phyloP scores from a whole-genome alignment of 2,329 filamentous ascomycete species.

The Colletotrichum costaricense region DNA sequence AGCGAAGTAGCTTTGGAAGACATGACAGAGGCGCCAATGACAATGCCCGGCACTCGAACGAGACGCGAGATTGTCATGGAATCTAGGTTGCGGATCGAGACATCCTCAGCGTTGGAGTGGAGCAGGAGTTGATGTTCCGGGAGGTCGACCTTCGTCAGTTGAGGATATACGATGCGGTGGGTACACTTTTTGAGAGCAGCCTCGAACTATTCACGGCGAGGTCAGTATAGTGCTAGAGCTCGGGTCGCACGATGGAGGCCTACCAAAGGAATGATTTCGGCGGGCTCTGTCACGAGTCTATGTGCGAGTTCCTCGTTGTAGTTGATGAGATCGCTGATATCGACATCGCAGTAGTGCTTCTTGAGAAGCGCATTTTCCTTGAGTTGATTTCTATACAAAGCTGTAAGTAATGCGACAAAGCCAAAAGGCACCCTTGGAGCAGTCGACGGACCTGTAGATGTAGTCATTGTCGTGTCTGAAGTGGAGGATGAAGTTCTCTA shows the following conservation, averaged over 20 bases:
- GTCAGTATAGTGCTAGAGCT: conserved; percentile 17
- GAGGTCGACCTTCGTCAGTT: conserved; percentile 73
- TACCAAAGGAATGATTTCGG: conserved; percentile 92
- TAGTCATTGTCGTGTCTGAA: conserved; percentile 96
- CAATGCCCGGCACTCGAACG: conserved; percentile 96
- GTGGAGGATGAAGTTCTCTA: conserved; percentile 92
- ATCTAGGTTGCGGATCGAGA: conserved; percentile 93
- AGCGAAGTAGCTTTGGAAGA: conserved; percentile 94
- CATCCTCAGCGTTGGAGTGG: conserved; percentile 90
- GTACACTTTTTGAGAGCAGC: conserved; percentile 90
- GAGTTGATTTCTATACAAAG: conserved; percentile 81
- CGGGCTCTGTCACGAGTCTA: conserved; percentile 87
- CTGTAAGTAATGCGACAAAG: not conserved
- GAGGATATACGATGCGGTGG: conserved; percentile 90
- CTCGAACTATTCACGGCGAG: conserved; percentile 77
- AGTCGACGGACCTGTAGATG: conserved; percentile 81
- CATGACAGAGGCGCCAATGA: conserved; percentile 96
- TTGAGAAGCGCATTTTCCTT: conserved; percentile 94
- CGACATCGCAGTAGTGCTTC: conserved; percentile 95
- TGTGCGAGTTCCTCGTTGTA: conserved; percentile 97
- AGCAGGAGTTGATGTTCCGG: conserved; percentile 95
- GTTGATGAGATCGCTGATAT: conserved; percentile 94
- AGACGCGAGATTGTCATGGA: conserved; percentile 92
- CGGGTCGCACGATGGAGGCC: conserved; percentile 42
- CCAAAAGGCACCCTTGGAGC: not conserved